Evolutionary conservation across 495 filamentous ascomycete species (phyloP), one percentile per base, ranked within the genome.

Genomic region (Xylaria venustula): DNA sequence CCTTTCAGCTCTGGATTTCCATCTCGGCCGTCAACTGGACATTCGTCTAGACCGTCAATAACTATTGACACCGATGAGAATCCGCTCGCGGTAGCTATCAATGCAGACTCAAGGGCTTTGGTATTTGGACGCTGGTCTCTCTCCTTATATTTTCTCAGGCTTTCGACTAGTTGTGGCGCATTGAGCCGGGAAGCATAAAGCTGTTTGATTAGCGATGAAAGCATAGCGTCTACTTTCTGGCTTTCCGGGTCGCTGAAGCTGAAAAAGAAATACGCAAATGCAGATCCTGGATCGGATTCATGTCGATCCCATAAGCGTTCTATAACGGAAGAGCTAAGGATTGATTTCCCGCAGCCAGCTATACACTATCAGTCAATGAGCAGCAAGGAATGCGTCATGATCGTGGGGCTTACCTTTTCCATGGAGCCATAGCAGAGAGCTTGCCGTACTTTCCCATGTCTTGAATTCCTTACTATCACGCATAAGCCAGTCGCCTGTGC

Each of bases 351-450:
- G 20, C 7, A 54, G 1, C 61, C 55, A 46, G 61, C 57, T 60
- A 48, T 57, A 32, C 8, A 30, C 26, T 46, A 19, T 62, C 58
- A 71, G 66, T 55, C 4, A 61, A 30, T 3, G 40, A 7, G 7
- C 40, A 19, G 2, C 2, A n/a, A 20, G 8, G 42, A 46, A n/a
- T n/a, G n/a, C n/a, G n/a, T n/a, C n/a, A n/a, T n/a, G n/a, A n/a
- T n/a, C n/a, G n/a, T n/a, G n/a, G 56, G 66, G 28, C 61, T 49
- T 46, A 77, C 73, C 47, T 71, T 76, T 30, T 64, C 47, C 71
- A 66, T 51, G 71, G 68, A 63, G 67, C 71, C 44, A 74, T 74
- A 47, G 2, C 17, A 51, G 3, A 51, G 48, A 51, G n/a, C 48
- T 36, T 15, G 48, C 7, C 1, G 26, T 32, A 3, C 14, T n/a